These are phyloP conservation scores for Elsinoe necatrix DNA, from an alignment of 2,329 filamentous ascomycete genomes.

Conservation along the genomic window DNA sequence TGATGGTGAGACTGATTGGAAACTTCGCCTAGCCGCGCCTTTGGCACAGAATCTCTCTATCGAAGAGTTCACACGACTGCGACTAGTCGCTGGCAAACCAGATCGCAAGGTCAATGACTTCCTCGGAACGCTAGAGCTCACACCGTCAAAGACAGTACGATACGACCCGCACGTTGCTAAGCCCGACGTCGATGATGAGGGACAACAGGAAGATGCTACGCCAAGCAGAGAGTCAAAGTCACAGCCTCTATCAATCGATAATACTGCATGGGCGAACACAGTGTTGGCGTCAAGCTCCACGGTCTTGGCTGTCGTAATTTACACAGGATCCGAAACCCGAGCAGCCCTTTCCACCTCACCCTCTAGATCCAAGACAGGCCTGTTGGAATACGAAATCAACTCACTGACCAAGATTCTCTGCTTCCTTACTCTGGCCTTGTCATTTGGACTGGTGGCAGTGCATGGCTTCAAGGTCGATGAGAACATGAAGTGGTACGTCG, in stretches of 20 bases:
- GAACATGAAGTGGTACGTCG: slow-evolving; percentile 77
- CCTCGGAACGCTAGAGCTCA: slow-evolving; percentile 73
- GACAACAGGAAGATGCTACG: slow-evolving; percentile 15
- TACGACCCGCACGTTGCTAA: slow-evolving; percentile 33
- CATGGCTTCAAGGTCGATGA: slow-evolving; percentile 66
- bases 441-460: slow-evolving; percentile 77
- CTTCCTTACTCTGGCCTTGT: slow-evolving; percentile 74
- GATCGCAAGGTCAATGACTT: slow-evolving; percentile 95
- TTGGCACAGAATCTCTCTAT: slow-evolving; percentile 71
- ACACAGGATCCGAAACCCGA: slow-evolving; percentile 88
- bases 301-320: slow-evolving; percentile 82
- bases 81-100: slow-evolving; percentile 76
- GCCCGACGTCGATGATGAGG: slow-evolving; percentile 12
- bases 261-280: slow-evolving; percentile 97
- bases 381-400: slow-evolving; percentile 95
- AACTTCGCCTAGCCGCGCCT: slow-evolving; percentile 77
- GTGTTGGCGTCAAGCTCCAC: slow-evolving; percentile 88
- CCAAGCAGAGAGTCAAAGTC: slow-evolving; percentile 33
- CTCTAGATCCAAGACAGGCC: slow-evolving; percentile 85
- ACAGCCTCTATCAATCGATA: slow-evolving; percentile 79
- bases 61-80: slow-evolving; percentile 58
- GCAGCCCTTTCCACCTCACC: slow-evolving; percentile 87
- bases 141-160: slow-evolving; percentile 45
- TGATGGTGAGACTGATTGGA: slow-evolving; percentile 98
- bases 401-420: slow-evolving; percentile 94